A percentile compares a stretch with the other conserved stretches of the same genome.
Evolutionary conservation across 73 alveolate genomes (phyloP).

Genomic region (Strombidium stylifer): DNA sequence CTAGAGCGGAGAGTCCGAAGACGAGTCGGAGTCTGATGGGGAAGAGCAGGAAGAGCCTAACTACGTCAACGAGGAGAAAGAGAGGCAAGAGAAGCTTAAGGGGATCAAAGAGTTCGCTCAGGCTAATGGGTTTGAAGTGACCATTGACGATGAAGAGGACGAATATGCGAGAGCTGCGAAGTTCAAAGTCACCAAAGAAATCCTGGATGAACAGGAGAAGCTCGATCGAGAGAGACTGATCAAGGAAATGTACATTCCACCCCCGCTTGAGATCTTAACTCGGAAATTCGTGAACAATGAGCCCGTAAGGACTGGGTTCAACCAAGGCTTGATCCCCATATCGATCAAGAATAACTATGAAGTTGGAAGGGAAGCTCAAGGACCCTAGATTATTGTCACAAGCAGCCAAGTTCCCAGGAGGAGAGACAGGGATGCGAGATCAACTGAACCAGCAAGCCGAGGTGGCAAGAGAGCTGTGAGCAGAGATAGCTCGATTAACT

Average conservation of each 20-base stretch:
- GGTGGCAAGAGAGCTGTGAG: not conserved
- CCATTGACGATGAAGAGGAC: not conserved
- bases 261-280: constrained; percentile 30
- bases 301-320: constrained; percentile 26
- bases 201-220: not conserved
- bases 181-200: not conserved
- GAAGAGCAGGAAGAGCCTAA: not conserved
- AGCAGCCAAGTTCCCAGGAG: constrained; percentile 14
- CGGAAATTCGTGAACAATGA: not conserved
- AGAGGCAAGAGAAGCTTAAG: not conserved
- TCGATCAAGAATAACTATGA: constrained; percentile 9
- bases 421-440: not conserved
- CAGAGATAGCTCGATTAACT: too few species aligned
- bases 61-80: not conserved
- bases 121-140: not conserved
- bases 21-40: too few species aligned
- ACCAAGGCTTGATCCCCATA: not conserved
- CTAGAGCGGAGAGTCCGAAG: too few species aligned
- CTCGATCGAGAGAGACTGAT: not conserved
- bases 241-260: constrained; percentile 10
- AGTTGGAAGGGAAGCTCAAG: not conserved
- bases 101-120: not conserved
- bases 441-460: not conserved
- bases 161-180: too few species aligned
- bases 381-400: not conserved